A percentile compares a stretch with the other conserved stretches of the same genome.
Evolutionary conservation across 306 rosid species (phyloP).

Genomic region (Delonix regia): DNA sequence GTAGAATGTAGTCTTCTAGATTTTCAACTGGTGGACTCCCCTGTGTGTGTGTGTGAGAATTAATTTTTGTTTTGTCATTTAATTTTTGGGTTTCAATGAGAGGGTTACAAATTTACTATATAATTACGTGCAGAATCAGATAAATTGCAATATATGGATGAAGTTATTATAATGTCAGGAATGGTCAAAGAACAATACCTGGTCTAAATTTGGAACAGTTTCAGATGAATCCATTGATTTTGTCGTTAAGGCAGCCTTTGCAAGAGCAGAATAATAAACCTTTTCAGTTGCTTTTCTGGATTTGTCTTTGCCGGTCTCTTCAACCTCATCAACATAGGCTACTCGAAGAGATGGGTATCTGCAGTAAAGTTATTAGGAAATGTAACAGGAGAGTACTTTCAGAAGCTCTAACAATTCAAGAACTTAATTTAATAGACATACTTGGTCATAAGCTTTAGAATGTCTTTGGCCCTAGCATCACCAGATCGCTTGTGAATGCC

Average conservation of each 20-base stretch:
- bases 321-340: constrained; percentile 96
- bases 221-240: constrained; percentile 81
- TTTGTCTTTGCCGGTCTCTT: constrained; percentile 67
- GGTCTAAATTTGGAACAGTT: constrained; percentile 75
- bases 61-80: constrained; percentile 14
- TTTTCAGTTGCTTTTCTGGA: constrained; percentile 62
- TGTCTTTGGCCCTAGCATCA: constrained; percentile 76
- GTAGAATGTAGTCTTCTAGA: constrained; percentile 11
- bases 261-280: constrained; percentile 88
- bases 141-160: constrained; percentile 23
- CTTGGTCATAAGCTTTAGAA: constrained; percentile 87
- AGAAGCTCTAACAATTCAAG: constrained; percentile 29
- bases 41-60: not conserved
- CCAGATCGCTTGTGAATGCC: constrained; percentile 91
- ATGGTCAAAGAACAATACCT: constrained; percentile 59
- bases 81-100: not conserved
- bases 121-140: constrained; percentile 17
- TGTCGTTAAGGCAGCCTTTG: constrained; percentile 78
- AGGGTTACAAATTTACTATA: constrained; percentile 10
- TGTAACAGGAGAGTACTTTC: constrained; percentile 25
- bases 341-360: constrained; percentile 96
- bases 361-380: constrained; percentile 33
- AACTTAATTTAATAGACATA: constrained; percentile 40
- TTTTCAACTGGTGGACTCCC: not conserved
- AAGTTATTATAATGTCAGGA: constrained; percentile 19